Evolutionary conservation across 345 rosid genomes (phyloP).

Genomic region (Eucalyptus regnans): DNA sequence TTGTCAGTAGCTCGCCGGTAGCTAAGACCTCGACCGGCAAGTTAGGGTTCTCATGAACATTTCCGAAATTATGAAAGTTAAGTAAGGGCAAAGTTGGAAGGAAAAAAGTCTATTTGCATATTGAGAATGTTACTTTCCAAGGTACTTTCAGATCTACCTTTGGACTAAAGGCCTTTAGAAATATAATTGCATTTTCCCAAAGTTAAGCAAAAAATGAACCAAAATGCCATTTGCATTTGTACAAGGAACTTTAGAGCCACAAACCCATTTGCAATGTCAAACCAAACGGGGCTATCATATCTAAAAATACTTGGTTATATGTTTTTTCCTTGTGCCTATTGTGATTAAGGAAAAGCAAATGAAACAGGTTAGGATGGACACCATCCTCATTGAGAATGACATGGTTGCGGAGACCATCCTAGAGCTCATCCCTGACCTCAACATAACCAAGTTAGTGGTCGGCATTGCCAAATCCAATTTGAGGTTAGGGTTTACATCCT

Average conservation of each 20-base stretch:
- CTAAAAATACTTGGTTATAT: background rate
- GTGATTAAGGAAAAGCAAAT: background rate
- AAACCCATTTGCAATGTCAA: background rate
- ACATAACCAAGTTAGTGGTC: conserved; percentile 64
- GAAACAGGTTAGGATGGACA: conserved; percentile 52
- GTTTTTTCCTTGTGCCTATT: background rate
- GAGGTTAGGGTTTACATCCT: conserved; percentile 16
- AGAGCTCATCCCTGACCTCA: conserved; percentile 63
- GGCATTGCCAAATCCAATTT: conserved; percentile 52
- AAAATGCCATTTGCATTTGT: no score
- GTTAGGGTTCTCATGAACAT: background rate
- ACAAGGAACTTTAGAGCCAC: background rate
- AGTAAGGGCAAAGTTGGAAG: background rate
- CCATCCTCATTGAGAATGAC: conserved; percentile 69
- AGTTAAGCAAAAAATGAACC: no score
- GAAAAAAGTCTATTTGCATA: no score
- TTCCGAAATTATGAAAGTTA: background rate
- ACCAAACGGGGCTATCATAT: background rate
- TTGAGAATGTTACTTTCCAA: no score
- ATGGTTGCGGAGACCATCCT: conserved; percentile 46
- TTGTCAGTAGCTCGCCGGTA: background rate
- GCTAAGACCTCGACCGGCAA: background rate
- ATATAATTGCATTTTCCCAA: background rate
- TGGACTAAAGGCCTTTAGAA: no score
- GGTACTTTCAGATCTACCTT: no score